A percentile compares a stretch with the other conserved stretches of the same genome.
Evolutionary conservation across 768 basidiomycete species (phyloP).

Genomic region (Rhodotorula sphaerocarpa): DNA sequence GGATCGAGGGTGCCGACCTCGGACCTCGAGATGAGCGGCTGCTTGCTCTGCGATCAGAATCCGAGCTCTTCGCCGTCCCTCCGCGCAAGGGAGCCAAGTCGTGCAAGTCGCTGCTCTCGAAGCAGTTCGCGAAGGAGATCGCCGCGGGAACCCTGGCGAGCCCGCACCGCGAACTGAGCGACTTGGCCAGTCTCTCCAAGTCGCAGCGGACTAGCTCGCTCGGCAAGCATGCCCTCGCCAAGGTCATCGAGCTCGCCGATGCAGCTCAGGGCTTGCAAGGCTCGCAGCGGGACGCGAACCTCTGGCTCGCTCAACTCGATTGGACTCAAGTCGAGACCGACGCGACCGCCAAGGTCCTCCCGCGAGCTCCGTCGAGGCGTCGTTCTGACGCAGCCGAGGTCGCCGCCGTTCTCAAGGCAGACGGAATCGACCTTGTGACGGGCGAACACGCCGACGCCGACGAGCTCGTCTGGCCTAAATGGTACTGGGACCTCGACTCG

Average conservation of each 20-base stretch:
- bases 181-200: constrained; percentile 45
- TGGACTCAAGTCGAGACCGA: constrained; percentile 48
- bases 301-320: constrained; percentile 59
- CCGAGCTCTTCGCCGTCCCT: constrained; percentile 9
- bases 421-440: not conserved
- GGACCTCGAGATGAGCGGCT: not conserved
- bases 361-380: not conserved
- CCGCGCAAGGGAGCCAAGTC: not conserved
- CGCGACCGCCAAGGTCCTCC: not conserved
- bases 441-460: not conserved
- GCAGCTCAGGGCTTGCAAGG: constrained; percentile 22
- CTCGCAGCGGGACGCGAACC: not conserved
- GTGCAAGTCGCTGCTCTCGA: not conserved
- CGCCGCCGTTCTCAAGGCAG: not conserved
- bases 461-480: constrained; percentile 68
- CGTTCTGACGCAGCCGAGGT: not conserved
- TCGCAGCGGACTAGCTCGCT: constrained; percentile 46
- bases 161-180: constrained; percentile 47
- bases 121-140: constrained; percentile 4
- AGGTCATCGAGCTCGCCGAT: constrained; percentile 45
- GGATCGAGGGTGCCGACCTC: not conserved
- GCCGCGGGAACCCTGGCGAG: constrained; percentile 10
- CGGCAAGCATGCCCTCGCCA: constrained; percentile 44
- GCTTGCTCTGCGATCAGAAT: not conserved
- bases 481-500: constrained; percentile 76